phyloP scores from a whole-genome alignment of 371 early-diverging fungal species.

The Mucor saturninus region DNA sequence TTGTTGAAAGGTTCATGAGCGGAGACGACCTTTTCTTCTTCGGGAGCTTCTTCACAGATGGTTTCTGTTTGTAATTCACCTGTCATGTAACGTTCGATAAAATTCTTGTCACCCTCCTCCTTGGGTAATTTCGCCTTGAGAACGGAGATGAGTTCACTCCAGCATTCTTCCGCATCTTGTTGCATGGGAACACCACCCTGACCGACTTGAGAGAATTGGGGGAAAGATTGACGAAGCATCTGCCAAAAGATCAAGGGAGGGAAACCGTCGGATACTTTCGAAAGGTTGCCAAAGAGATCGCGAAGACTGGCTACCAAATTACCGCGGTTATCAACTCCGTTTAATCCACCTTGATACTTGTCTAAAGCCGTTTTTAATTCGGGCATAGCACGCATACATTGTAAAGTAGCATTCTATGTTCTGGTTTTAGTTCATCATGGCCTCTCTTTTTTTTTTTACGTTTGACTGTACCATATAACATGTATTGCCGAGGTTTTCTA shows the following conservation, averaged over 20 bases:
- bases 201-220: constrained; percentile 86
- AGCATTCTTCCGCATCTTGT: constrained; percentile 99
- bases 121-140: constrained; percentile 71
- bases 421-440: neutral
- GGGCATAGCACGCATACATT: constrained; percentile 90
- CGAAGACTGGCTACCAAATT: constrained; percentile 77
- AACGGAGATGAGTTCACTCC: constrained; percentile 77
- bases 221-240: constrained; percentile 80
- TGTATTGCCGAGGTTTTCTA: constrained; percentile 96
- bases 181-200: constrained; percentile 78
- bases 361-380: constrained; percentile 76
- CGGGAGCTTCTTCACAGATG: constrained; percentile 81
- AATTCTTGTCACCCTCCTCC: constrained; percentile 56
- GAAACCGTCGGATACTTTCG: constrained; percentile 72
- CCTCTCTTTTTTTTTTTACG: neutral
- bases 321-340: constrained; percentile 50
- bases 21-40: constrained; percentile 67
- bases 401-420: constrained; percentile 89
- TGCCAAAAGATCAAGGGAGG: constrained; percentile 84
- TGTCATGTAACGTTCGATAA: constrained; percentile 87
- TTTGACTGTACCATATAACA: constrained; percentile 86
- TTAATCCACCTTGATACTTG: constrained; percentile 49
- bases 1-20: constrained; percentile 75
- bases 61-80: constrained; percentile 69
- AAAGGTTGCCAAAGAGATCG: constrained; percentile 73